Conservation (phyloP, 768 basidiomycete genomes). For the Suillus luteus region DNA sequence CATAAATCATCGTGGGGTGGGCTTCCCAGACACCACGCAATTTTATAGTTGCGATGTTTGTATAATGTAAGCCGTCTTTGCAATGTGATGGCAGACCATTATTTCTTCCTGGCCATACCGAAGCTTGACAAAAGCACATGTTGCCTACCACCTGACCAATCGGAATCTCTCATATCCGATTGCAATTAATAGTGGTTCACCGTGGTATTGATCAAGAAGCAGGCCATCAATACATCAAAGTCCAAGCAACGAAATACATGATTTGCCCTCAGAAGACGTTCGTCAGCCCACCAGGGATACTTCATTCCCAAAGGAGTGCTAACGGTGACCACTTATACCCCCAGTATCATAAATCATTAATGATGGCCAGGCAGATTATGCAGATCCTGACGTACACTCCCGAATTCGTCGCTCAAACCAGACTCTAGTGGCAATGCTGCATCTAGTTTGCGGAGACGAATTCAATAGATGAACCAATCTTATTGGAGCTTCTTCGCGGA, state of each 20-base stretch:
- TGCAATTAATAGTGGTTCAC: conserved; percentile 17
- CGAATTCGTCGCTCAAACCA: conserved; percentile 27
- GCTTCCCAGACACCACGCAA: conserved; percentile 11
- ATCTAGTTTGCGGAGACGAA: conserved; percentile 31
- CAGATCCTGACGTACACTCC: conserved; percentile 34
- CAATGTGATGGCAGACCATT: conserved; percentile 5
- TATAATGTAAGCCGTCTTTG: background rate
- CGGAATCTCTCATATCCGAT: conserved; percentile 21
- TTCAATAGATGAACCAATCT: background rate
- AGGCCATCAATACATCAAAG: background rate
- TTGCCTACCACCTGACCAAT: conserved; percentile 37
- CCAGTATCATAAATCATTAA: background rate
- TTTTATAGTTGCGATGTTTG: background rate
- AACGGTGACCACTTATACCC: conserved; percentile 17
- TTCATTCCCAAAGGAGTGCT: conserved; percentile 35
- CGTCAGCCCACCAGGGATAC: conserved; percentile 31
- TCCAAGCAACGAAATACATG: conserved; percentile 31
- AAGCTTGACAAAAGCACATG: conserved; percentile 34
- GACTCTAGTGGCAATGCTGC: conserved; percentile 18
- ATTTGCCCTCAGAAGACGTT: conserved; percentile 32
- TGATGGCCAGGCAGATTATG: conserved; percentile 27
- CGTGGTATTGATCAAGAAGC: conserved; percentile 8
- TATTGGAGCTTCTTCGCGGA: background rate
- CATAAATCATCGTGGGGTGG: conserved; percentile 12
- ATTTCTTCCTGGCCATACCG: conserved; percentile 37